A percentile compares a stretch with the other conserved stretches of the same genome.
These are phyloP conservation scores for Karstenula rhodostoma DNA, from an alignment of 2,329 filamentous ascomycete genomes.

Conservation along the genomic window DNA sequence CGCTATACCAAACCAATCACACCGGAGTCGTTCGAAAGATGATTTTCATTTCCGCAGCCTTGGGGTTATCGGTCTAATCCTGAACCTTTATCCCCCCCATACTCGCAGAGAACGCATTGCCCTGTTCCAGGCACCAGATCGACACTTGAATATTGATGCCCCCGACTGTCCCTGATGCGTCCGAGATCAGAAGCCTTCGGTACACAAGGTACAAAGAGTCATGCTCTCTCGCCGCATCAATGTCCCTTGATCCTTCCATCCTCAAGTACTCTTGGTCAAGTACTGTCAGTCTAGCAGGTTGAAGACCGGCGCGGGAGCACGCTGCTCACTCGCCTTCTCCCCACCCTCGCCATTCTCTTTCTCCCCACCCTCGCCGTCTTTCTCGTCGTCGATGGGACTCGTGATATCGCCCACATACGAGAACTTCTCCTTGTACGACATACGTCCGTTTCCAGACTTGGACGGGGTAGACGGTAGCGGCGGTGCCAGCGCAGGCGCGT, in stretches of 20 bases:
- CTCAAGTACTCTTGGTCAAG: background rate
- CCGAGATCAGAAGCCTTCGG: background rate
- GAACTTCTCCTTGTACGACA: conserved; percentile 4
- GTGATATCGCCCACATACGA: conserved; percentile 2
- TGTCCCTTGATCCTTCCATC: background rate
- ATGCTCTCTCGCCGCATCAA: background rate
- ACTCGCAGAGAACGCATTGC: background rate
- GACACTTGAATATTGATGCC: background rate
- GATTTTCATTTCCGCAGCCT: no score
- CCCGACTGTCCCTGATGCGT: background rate
- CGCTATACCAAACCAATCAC: no score
- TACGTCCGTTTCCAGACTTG: background rate
- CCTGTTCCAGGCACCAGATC: background rate
- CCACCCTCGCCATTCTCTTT: conserved; percentile 5
- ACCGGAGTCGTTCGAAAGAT: no score
- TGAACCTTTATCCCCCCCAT: background rate
- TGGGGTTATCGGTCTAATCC: no score
- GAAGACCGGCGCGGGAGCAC: background rate
- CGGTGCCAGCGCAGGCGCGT: no score
- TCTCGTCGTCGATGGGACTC: conserved; percentile 11
- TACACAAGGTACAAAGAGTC: background rate
- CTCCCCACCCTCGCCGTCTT: conserved; percentile 3
- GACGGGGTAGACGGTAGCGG: background rate
- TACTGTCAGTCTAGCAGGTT: conserved; percentile 1
- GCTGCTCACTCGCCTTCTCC: background rate